These are phyloP conservation scores for Pilasporangium apinafurcum DNA, from an alignment of 352 stramenopile species.

Conservation along the genomic window DNA sequence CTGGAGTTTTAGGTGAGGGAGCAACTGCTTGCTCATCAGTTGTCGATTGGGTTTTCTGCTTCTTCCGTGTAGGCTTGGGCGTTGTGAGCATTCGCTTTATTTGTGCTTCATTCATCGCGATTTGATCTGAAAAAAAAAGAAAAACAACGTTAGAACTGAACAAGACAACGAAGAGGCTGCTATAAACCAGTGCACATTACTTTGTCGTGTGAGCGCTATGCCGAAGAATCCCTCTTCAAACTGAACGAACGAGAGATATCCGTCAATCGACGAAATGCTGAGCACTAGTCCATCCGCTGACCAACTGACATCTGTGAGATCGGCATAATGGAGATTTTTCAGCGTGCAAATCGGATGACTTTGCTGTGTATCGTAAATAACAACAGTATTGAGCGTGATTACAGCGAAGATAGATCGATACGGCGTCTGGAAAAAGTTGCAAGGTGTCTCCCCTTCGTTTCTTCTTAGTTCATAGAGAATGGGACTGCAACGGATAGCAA, in stretches of 20 bases:
- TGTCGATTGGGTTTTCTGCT: slow-evolving; percentile 12
- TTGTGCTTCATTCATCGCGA: slow-evolving; percentile 38
- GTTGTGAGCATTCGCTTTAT: slow-evolving; percentile 54
- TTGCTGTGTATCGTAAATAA: slow-evolving; percentile 95
- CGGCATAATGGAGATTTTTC: slow-evolving; percentile 91
- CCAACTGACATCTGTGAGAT: slow-evolving; percentile 93
- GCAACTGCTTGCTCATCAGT: slow-evolving; percentile 1
- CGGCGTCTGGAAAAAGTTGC: slow-evolving; percentile 76
- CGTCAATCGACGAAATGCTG: slow-evolving; percentile 93
- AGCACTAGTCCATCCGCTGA: slow-evolving; percentile 87
- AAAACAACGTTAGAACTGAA: neutral
- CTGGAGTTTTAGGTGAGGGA: slow-evolving; percentile 15
- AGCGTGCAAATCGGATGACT: slow-evolving; percentile 83
- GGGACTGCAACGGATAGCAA: slow-evolving; percentile 92
- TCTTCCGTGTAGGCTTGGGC: slow-evolving; percentile 61
- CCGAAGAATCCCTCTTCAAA: slow-evolving; percentile 89
- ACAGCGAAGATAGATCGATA: slow-evolving; percentile 91
- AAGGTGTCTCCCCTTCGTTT: neutral
- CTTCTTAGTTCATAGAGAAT: slow-evolving; percentile 84
- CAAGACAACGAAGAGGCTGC: neutral
- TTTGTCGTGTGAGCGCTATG: slow-evolving; percentile 9
- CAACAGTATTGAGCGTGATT: slow-evolving; percentile 89
- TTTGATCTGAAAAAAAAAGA: slow-evolving; percentile 20
- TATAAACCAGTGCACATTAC: neutral
- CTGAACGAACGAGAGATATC: slow-evolving; percentile 92